These are phyloP conservation scores for Rhizophora apiculata DNA, from an alignment of 345 rosid species.

Conservation along the genomic window DNA sequence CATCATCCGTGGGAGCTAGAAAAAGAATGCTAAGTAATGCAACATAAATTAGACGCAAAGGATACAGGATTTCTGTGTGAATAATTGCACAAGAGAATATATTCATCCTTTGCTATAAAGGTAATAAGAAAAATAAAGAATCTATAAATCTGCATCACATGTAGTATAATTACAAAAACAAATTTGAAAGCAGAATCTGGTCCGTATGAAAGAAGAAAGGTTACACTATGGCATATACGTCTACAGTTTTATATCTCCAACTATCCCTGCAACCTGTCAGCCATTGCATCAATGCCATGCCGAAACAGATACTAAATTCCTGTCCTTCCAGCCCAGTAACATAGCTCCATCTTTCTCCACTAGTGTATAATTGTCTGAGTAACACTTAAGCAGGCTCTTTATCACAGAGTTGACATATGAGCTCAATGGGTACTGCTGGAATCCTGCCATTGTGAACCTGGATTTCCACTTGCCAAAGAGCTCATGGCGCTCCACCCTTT, in stretches of 20 bases:
- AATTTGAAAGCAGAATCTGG: too few relatives aligned
- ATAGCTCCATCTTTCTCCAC: conserved; percentile 65
- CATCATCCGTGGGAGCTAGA: too few relatives aligned
- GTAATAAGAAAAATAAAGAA: too few relatives aligned
- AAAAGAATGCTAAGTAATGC: too few relatives aligned
- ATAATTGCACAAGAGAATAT: too few relatives aligned
- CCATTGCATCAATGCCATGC: conserved; percentile 50
- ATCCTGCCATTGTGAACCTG: conserved; percentile 72
- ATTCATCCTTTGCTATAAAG: too few relatives aligned
- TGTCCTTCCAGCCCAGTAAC: conserved; percentile 65
- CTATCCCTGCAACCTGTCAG: background rate
- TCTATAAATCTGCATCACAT: too few relatives aligned
- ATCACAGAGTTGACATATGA: conserved; percentile 54
- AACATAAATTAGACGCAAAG: too few relatives aligned
- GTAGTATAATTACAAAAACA: too few relatives aligned
- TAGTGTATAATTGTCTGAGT: conserved; percentile 50
- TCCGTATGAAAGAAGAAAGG: too few relatives aligned
- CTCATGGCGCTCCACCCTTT: conserved; percentile 70
- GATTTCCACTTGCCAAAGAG: conserved; percentile 72
- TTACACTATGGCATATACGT: background rate
- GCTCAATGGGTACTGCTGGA: conserved; percentile 50
- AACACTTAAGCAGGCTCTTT: conserved; percentile 39
- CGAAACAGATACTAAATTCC: conserved; percentile 60
- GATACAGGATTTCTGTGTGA: too few relatives aligned
- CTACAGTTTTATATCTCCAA: background rate